Conservation (phyloP, 108 stramenopile genomes). For the Stephanodiscus minutulus region DNA sequence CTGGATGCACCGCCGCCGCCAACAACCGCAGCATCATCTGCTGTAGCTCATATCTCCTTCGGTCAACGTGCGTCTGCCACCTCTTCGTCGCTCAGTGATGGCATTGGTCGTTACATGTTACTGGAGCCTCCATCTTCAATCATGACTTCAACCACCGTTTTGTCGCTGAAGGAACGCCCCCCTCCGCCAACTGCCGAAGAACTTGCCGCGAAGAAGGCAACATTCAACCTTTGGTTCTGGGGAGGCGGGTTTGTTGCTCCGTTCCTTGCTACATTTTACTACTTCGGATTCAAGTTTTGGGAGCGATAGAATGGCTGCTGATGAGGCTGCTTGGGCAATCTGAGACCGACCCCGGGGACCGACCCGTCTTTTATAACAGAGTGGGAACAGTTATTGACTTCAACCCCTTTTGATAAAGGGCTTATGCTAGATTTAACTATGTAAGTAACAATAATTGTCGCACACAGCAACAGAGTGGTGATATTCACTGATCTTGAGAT, state of each 20-base stretch:
- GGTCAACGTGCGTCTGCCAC: constrained; percentile 14
- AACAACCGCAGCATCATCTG: not conserved
- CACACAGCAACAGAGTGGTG: too few relatives aligned
- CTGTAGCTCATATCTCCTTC: not conserved
- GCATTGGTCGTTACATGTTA: constrained; percentile 24
- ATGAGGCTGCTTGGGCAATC: not conserved
- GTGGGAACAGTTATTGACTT: too few relatives aligned
- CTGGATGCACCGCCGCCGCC: constrained; percentile 26
- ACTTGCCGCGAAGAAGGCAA: constrained; percentile 80
- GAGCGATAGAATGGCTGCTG: constrained; percentile 59
- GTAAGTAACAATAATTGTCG: too few relatives aligned
- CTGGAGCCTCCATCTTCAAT: constrained; percentile 28
- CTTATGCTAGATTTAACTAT: too few relatives aligned
- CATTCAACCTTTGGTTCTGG: constrained; percentile 84
- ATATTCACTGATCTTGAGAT: too few relatives aligned
- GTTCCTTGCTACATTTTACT: constrained; percentile 82
- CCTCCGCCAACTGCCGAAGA: constrained; percentile 83
- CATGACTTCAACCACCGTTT: constrained; percentile 34
- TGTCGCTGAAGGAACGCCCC: constrained; percentile 75
- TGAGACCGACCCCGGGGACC: not conserved
- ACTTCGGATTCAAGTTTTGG: constrained; percentile 89
- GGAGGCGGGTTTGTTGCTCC: constrained; percentile 90
- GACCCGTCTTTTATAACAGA: too few relatives aligned
- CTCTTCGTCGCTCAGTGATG: constrained; percentile 29
- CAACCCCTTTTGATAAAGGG: too few relatives aligned